Conservation (phyloP, 306 rosid genomes). For the Fragaria ananassa region DNA sequence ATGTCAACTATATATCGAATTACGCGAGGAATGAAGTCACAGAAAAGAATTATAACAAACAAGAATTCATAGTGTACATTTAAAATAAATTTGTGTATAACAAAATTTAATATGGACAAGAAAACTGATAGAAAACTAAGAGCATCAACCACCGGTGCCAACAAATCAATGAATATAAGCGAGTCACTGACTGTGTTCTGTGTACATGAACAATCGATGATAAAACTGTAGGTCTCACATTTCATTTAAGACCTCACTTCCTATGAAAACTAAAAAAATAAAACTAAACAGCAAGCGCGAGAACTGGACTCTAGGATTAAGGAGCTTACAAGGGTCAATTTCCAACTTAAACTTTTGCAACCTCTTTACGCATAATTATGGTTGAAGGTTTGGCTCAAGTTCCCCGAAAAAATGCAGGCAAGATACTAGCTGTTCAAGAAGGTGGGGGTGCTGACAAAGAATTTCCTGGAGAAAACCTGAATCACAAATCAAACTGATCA, state of each 20-base stretch:
- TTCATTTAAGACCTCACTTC: slow-evolving; percentile 24
- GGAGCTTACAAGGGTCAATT: slow-evolving; percentile 28
- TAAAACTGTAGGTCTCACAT: slow-evolving; percentile 15
- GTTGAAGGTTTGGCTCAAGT: slow-evolving; percentile 1
- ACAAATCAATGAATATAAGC: slow-evolving; percentile 26
- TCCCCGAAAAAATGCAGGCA: slow-evolving; percentile 22
- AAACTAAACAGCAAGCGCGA: slow-evolving; percentile 10
- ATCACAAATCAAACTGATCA: slow-evolving; percentile 32
- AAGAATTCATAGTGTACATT: not conserved
- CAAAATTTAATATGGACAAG: slow-evolving; percentile 36
- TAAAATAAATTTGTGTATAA: not conserved
- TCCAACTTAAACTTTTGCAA: slow-evolving; percentile 13
- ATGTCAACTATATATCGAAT: not conserved
- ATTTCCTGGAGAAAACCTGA: slow-evolving; percentile 68
- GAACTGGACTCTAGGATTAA: slow-evolving; percentile 30
- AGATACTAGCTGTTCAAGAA: slow-evolving; percentile 38
- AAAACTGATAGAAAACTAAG: slow-evolving; percentile 16
- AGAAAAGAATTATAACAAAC: not conserved
- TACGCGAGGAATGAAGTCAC: not conserved
- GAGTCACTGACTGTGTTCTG: not conserved
- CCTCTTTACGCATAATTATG: slow-evolving; percentile 5
- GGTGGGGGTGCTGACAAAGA: slow-evolving; percentile 48
- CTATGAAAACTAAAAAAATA: not conserved
- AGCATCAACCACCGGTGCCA: slow-evolving; percentile 17
- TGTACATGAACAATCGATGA: slow-evolving; percentile 23